A percentile compares a stretch with the other conserved stretches of the same genome.
These are phyloP conservation scores for Alliaria petiolata DNA, from an alignment of 345 rosid genomes.

Conservation along the genomic window DNA sequence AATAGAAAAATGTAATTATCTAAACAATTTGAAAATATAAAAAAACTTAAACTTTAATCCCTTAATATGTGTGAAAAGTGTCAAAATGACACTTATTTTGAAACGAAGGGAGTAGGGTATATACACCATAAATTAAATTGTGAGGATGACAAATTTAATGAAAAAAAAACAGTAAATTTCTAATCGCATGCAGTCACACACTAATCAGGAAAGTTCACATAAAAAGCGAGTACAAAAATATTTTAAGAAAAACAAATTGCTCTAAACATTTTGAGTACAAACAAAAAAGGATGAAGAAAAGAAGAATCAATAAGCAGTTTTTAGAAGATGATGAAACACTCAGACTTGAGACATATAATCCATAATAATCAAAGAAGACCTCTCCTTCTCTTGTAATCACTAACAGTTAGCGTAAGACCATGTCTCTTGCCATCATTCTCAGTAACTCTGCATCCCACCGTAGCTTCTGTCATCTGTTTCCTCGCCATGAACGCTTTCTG, in stretches of 20 bases:
- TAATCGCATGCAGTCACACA: neutral
- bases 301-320: neutral
- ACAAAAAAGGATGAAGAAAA: neutral
- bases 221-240: slow-evolving; percentile 5
- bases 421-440: slow-evolving; percentile 92
- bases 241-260: slow-evolving; percentile 2
- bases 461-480: slow-evolving; percentile 88
- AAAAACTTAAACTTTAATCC: no score
- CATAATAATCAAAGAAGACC: slow-evolving; percentile 69
- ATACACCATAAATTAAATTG: neutral
- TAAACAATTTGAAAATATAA: no score
- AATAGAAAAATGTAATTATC: no score
- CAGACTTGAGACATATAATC: neutral
- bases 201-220: slow-evolving; percentile 8
- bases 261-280: slow-evolving; percentile 11
- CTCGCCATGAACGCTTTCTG: slow-evolving; percentile 87
- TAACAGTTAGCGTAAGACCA: slow-evolving; percentile 79
- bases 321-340: neutral
- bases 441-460: slow-evolving; percentile 66
- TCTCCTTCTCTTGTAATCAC: slow-evolving; percentile 98
- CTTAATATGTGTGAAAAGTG: no score
- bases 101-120: no score
- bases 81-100: no score
- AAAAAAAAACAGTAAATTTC: neutral
- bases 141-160: neutral